These are phyloP conservation scores for Pyropia yezoensis DNA, from an alignment of 23 red algal genomes.

Conservation along the genomic window DNA sequence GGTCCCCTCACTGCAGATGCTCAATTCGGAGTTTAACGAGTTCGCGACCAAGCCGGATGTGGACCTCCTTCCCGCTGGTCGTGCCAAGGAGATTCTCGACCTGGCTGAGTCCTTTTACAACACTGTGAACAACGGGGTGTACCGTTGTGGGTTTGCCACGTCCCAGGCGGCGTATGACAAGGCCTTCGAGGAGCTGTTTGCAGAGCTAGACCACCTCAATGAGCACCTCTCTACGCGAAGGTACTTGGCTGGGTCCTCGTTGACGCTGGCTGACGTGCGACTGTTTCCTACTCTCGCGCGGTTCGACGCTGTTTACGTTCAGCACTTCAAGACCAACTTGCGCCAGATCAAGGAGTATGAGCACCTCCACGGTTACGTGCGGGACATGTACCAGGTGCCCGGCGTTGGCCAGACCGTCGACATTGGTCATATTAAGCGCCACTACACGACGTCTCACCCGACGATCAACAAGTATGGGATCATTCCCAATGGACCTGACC, in stretches of 20 bases:
- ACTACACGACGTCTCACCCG: slow-evolving; percentile 70
- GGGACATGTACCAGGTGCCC: slow-evolving; percentile 65
- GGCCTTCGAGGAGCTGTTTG: slow-evolving; percentile 61
- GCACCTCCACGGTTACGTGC: slow-evolving; percentile 54
- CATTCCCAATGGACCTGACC: slow-evolving; percentile 66
- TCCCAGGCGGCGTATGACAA: slow-evolving; percentile 80
- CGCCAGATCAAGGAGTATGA: slow-evolving; percentile 60
- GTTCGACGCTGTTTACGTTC: slow-evolving; percentile 82
- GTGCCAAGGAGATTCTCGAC: slow-evolving; percentile 30
- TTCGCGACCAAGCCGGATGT: slow-evolving; percentile 48
- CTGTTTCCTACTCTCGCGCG: slow-evolving; percentile 77
- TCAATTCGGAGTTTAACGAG: slow-evolving; percentile 66
- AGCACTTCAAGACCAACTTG: slow-evolving; percentile 81
- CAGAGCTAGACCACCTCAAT: slow-evolving; percentile 55
- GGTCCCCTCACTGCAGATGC: slow-evolving; percentile 20
- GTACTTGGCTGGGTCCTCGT: slow-evolving; percentile 37
- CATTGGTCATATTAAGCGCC: slow-evolving; percentile 82
- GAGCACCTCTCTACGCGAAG: slow-evolving; percentile 27
- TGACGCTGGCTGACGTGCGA: slow-evolving; percentile 81
- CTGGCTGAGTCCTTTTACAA: slow-evolving; percentile 70
- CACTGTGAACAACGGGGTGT: slow-evolving; percentile 82
- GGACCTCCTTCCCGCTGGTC: slow-evolving; percentile 51
- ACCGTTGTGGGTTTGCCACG: slow-evolving; percentile 80
- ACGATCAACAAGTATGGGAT: slow-evolving; percentile 77
- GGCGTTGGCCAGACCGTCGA: slow-evolving; percentile 36